Base-by-base conservation (phyloP, 441 rosid genomes). In the Eutrema salsugineum region DNA sequence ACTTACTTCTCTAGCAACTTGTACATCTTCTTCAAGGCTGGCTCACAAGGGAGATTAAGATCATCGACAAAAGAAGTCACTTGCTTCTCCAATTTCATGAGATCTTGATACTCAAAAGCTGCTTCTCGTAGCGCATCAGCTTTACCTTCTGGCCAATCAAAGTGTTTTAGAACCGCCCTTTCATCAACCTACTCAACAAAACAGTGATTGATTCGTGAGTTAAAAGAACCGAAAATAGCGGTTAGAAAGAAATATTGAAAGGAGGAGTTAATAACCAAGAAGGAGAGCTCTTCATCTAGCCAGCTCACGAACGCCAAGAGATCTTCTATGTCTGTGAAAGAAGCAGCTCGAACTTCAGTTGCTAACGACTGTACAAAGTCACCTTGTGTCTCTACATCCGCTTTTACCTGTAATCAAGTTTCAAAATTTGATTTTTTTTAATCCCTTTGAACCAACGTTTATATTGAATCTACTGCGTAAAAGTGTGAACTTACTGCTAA, bases 61-160 rank as follows among this genome's bases (percentile, higher is more conserved):
- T 95, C 99, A 79, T 95, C 98, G 16, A 75, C 75, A 80, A 92
- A 95, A 28, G 94, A 83, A 38, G 96, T 78, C 16, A 89, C 79
- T 33, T 89, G 97, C 78, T 86, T 95, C 81, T 92, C 94, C 66
- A 95, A 49, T 79, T 92, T 95, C 86, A 84, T 71, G 57, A 95
- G 85, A 81, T 95, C 99, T 84, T 91, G 98, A 80, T 88, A 92
- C 72, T 95, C 99, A 64, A 95, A 95, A 17, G 97, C 90, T 48
- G 99, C 98, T 82, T 91, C 98, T 81, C 99, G 82, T 77, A 95
- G 72, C 14, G 96, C 98, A 75, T 95, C 98, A 60, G 98, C 98
- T 81, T 95, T 95, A 64, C 97, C 89, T 85, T 95, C 98, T 47
- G 99, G 99, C 97, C 99, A 95, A 42, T 95, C 98, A 64, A 95